Conservation (phyloP, 192 early-diverging fungal species). For the Mortierella hygrophila region DNA sequence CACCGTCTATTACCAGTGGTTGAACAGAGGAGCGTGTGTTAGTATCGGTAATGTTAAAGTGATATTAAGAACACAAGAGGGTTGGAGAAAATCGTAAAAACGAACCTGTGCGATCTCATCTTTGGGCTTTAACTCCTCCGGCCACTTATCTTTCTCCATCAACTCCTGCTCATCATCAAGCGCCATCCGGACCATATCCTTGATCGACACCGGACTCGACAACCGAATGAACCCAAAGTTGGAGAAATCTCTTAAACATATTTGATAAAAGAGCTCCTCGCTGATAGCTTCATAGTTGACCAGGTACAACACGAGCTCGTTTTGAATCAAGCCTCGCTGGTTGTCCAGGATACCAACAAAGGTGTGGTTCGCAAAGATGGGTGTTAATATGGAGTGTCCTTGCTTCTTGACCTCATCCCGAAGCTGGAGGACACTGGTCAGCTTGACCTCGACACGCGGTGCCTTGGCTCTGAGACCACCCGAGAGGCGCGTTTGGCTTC, state of each 20-base stretch:
- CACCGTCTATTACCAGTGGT: conserved; percentile 57
- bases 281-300: conserved; percentile 84
- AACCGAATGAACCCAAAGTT: conserved; percentile 88
- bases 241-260: conserved; percentile 81
- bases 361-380: conserved; percentile 83
- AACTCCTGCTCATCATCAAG: conserved; percentile 67
- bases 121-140: conserved; percentile 63
- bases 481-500: background rate
- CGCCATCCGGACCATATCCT: conserved; percentile 78
- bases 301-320: conserved; percentile 88
- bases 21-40: background rate
- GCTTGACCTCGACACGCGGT: conserved; percentile 76
- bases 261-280: conserved; percentile 93
- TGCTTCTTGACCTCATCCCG: conserved; percentile 76
- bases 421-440: conserved; percentile 86
- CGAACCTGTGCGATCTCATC: conserved; percentile 72
- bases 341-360: conserved; percentile 94
- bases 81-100: background rate
- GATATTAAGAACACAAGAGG: background rate
- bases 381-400: conserved; percentile 79
- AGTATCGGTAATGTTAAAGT: background rate
- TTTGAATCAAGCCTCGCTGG: conserved; percentile 82
- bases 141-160: conserved; percentile 57
- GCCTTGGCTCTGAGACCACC: conserved; percentile 24
- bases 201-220: conserved; percentile 73